Percentiles rank a stretch among this genome's conserved stretches.
Evolutionary conservation across 805 yeast genomes (phyloP).

Genomic region (Komagataella kurtzmanii): DNA sequence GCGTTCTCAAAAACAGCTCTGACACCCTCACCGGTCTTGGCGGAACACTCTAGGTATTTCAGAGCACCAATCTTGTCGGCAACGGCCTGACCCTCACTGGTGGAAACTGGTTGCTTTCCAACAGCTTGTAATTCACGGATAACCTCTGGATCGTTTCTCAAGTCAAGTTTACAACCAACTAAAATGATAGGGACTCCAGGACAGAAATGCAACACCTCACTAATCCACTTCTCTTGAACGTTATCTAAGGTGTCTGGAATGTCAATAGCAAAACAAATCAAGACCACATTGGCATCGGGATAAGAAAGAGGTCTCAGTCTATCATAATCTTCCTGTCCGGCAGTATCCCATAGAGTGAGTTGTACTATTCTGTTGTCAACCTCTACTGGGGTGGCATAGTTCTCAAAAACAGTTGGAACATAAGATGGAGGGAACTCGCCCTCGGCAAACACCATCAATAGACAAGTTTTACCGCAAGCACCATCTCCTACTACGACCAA

Average conservation of each 20-base stretch:
- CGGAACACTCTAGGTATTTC: conserved; percentile 84
- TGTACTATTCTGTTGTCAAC: conserved; percentile 87
- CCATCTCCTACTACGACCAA: conserved; percentile 95
- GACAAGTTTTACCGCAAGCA: conserved; percentile 94
- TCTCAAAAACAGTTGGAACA: conserved; percentile 94
- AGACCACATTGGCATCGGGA: conserved; percentile 85
- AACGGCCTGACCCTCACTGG: conserved; percentile 75
- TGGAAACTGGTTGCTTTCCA: conserved; percentile 68
- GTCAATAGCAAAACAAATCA: conserved; percentile 85
- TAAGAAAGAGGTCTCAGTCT: conserved; percentile 83
- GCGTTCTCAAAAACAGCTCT: conserved; percentile 89
- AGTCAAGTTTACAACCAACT: conserved; percentile 86
- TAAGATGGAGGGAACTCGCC: conserved; percentile 90
- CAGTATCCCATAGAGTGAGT: conserved; percentile 94
- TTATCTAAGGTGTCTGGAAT: conserved; percentile 87
- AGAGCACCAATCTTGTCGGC: conserved; percentile 85
- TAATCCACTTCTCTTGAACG: conserved; percentile 92
- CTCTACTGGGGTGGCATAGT: conserved; percentile 94
- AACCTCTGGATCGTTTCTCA: conserved; percentile 71
- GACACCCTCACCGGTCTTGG: conserved; percentile 83
- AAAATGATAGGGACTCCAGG: conserved; percentile 87
- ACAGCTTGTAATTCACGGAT: conserved; percentile 62
- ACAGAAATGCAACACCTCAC: conserved; percentile 88
- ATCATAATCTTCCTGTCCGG: conserved; percentile 97
- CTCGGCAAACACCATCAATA: conserved; percentile 73